Percentiles rank a stretch among this genome's conserved stretches.
Conservation (phyloP, 441 rosid genomes). For the Gossypium schwendimanii region DNA sequence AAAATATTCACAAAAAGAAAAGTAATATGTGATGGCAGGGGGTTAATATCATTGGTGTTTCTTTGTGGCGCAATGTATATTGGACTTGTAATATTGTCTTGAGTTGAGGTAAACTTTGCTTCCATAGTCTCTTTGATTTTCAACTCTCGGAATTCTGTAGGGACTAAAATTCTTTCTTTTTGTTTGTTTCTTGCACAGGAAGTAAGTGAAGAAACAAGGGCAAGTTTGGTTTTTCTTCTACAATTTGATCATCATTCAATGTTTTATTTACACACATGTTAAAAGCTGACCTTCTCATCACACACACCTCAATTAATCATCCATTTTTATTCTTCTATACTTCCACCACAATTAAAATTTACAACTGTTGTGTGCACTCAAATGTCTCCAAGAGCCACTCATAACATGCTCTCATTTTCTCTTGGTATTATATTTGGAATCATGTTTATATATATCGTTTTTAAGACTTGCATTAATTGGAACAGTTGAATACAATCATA, state of each 20-base stretch:
- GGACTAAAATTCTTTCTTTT: not conserved
- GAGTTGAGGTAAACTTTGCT: slow-evolving; percentile 23
- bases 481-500: too few species aligned
- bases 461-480: too few species aligned
- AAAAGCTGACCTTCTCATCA: too few species aligned
- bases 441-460: too few species aligned
- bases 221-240: not conserved
- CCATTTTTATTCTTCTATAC: not conserved
- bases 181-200: not conserved
- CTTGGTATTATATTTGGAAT: too few species aligned
- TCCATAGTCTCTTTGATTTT: not conserved
- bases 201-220: not conserved
- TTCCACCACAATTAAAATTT: too few species aligned
- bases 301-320: too few species aligned
- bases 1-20: not conserved
- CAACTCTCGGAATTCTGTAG: not conserved
- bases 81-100: slow-evolving; percentile 33
- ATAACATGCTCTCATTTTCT: not conserved
- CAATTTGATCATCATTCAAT: not conserved
- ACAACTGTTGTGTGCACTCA: too few species aligned
- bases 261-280: not conserved
- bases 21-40: slow-evolving; percentile 19
- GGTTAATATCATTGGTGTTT: slow-evolving; percentile 29
- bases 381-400: not conserved
- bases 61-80: slow-evolving; percentile 37